Evolutionary conservation across 2,329 filamentous ascomycete genomes (phyloP).

Genomic region (Talaromyces sp.): DNA sequence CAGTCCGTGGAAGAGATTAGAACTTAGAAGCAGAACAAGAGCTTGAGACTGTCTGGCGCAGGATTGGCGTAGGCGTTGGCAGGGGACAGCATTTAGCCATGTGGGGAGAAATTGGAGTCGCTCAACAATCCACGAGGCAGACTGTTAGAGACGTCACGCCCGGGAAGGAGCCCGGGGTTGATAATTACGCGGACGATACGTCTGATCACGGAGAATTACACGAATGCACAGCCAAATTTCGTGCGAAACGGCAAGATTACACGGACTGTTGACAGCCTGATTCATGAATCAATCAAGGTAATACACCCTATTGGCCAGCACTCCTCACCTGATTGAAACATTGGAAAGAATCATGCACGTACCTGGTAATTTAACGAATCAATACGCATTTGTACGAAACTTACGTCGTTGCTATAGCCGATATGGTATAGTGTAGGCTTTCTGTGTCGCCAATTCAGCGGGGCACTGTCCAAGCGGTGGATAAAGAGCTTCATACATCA

Average conservation of each 20-base stretch:
- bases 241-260: neutral
- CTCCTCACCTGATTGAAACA: conserved; percentile 1
- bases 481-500: neutral
- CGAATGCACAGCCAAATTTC: neutral
- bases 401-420: neutral
- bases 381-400: neutral
- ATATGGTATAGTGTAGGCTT: neutral
- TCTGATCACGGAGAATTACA: neutral
- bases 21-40: neutral
- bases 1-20: neutral
- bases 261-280: neutral
- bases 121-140: neutral
- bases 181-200: neutral
- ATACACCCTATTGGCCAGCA: neutral
- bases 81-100: conserved; percentile 1
- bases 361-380: neutral
- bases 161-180: neutral
- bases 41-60: neutral
- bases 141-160: neutral
- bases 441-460: neutral
- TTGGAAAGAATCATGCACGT: neutral
- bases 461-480: neutral
- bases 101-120: neutral
- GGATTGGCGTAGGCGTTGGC: neutral
- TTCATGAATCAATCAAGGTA: neutral